Evolutionary conservation across 495 filamentous ascomycete genomes (phyloP).

Genomic region (Talaromyces trachyspermus): DNA sequence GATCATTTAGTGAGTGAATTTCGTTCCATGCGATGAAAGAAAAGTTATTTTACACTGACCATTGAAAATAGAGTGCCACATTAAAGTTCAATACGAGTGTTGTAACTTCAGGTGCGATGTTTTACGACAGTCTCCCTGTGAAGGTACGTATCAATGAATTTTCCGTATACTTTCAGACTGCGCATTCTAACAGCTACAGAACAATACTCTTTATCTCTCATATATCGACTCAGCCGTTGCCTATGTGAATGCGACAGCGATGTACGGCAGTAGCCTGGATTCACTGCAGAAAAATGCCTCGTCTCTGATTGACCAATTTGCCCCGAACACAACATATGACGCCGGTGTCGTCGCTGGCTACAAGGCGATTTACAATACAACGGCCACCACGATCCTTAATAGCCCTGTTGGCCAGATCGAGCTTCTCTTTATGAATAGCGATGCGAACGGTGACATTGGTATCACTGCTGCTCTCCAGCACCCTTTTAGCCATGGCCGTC

Average conservation of each 20-base stretch:
- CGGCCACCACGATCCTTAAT: conserved; percentile 21
- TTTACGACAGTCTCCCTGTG: conserved; percentile 19
- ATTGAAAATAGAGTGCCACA: conserved; percentile 22
- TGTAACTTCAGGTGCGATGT: conserved; percentile 23
- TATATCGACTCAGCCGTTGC: conserved; percentile 28
- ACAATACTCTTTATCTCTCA: conserved; percentile 20
- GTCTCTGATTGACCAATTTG: conserved; percentile 12
- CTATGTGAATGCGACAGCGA: conserved; percentile 21
- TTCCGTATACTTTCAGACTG: neutral
- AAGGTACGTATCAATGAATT: conserved; percentile 13
- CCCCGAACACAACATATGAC: conserved; percentile 22
- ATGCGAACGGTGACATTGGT: conserved; percentile 23
- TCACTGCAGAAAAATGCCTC: conserved; percentile 15
- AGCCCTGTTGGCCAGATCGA: conserved; percentile 22
- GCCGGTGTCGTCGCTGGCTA: conserved; percentile 23
- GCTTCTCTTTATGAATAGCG: conserved; percentile 28
- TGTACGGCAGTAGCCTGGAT: conserved; percentile 15
- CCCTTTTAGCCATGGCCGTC: conserved; percentile 26
- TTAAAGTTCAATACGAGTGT: conserved; percentile 20
- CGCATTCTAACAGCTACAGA: conserved; percentile 13
- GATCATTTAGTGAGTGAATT: conserved; percentile 33
- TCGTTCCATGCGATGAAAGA: no score
- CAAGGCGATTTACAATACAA: conserved; percentile 26
- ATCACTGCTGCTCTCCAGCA: conserved; percentile 30
- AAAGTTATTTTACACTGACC: no score